Percentiles rank a stretch among this genome's conserved stretches.
Conservation (phyloP, 345 rosid species). For the Arabis hirsuta region DNA sequence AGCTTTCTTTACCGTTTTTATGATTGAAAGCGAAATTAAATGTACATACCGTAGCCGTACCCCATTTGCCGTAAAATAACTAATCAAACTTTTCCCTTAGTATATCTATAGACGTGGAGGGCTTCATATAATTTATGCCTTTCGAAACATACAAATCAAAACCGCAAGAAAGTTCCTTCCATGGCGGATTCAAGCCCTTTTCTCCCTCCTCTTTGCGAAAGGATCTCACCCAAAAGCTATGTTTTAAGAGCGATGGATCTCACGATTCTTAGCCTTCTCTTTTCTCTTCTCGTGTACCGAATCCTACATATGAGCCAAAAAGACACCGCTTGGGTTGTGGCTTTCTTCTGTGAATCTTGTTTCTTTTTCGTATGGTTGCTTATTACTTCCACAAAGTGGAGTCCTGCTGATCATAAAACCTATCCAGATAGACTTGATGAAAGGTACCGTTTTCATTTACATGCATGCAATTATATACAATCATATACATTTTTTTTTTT, state of each 20-base stretch:
- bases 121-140: too few relatives aligned
- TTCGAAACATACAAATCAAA: neutral
- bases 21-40: too few relatives aligned
- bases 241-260: conserved; percentile 26
- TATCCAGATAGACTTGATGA: conserved; percentile 51
- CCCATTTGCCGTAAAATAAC: too few relatives aligned
- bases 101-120: too few relatives aligned
- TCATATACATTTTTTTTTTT: neutral
- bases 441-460: conserved; percentile 35
- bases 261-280: conserved; percentile 26
- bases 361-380: conserved; percentile 59
- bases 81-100: too few relatives aligned
- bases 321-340: conserved; percentile 56
- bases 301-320: conserved; percentile 29
- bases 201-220: conserved; percentile 26
- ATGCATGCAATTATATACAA: neutral
- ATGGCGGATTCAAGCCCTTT: conserved; percentile 27
- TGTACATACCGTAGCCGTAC: too few relatives aligned
- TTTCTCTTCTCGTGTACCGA: conserved; percentile 35
- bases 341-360: conserved; percentile 60
- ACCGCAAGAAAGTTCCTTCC: conserved; percentile 6
- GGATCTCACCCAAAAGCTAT: conserved; percentile 20
- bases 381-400: conserved; percentile 55
- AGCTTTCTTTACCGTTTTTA: too few relatives aligned
- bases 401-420: conserved; percentile 50